Conservation (phyloP, 75 land plant genomes). For the Pinus taeda region DNA sequence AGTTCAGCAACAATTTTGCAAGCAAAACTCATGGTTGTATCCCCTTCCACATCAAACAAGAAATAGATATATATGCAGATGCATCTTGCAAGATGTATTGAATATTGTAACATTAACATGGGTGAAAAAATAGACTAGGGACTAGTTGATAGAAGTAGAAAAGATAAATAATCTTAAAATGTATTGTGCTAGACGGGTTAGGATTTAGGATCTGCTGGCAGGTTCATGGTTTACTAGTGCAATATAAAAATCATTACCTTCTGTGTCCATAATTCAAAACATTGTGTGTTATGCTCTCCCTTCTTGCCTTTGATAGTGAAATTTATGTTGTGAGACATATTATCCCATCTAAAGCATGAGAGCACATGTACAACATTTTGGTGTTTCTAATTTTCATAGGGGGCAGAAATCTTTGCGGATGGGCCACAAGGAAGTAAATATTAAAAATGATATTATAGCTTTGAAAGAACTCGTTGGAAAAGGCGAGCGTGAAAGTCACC, state of each 20-base stretch:
- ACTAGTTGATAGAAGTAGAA: not conserved
- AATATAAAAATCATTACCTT: conserved; percentile 36
- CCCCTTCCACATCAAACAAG: conserved; percentile 56
- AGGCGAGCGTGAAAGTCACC: too few species aligned
- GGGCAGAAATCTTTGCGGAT: not conserved
- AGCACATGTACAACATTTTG: not conserved
- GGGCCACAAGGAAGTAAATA: too few species aligned
- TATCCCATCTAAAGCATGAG: not conserved
- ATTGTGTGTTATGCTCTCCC: conserved; percentile 70
- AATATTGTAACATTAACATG: not conserved
- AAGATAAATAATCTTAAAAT: not conserved
- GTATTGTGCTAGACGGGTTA: not conserved
- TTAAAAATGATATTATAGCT: too few species aligned
- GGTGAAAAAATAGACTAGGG: not conserved
- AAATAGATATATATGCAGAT: conserved; percentile 61
- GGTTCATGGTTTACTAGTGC: conserved; percentile 1
- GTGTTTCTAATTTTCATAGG: not conserved
- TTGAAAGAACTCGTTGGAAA: too few species aligned
- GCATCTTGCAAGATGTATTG: conserved; percentile 33
- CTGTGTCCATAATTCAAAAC: conserved; percentile 78
- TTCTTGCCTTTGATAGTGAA: conserved; percentile 80
- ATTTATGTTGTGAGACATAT: conserved; percentile 22
- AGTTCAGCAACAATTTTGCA: conserved; percentile 67
- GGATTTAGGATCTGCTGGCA: not conserved
- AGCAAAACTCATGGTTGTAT: conserved; percentile 74